Evolutionary conservation across 345 rosid genomes (phyloP).

Genomic region (Brassica rapa): DNA sequence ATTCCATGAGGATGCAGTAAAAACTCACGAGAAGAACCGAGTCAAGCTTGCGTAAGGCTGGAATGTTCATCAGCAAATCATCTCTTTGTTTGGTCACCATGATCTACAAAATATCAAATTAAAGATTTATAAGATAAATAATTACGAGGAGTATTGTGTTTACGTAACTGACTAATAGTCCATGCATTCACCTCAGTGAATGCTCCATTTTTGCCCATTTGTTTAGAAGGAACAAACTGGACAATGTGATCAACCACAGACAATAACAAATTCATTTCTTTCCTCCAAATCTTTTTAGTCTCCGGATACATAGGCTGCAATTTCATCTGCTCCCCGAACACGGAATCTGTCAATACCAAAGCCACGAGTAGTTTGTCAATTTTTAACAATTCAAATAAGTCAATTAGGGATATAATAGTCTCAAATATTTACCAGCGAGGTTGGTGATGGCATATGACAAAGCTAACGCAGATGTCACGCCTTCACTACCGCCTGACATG

Average conservation of each 20-base stretch:
- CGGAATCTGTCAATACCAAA: slow-evolving; percentile 41
- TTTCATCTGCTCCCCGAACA: slow-evolving; percentile 49
- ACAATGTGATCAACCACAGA: slow-evolving; percentile 71
- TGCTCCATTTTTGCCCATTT: slow-evolving; percentile 52
- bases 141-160: neutral
- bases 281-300: slow-evolving; percentile 59
- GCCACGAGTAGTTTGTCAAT: slow-evolving; percentile 1
- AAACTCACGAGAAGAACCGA: slow-evolving; percentile 71
- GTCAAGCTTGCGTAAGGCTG: slow-evolving; percentile 86
- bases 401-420: slow-evolving; percentile 9
- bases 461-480: slow-evolving; percentile 77
- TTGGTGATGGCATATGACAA: slow-evolving; percentile 56
- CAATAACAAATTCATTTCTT: slow-evolving; percentile 66
- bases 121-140: neutral
- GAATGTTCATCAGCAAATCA: slow-evolving; percentile 76
- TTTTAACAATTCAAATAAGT: slow-evolving; percentile 14
- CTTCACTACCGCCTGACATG: slow-evolving; percentile 74
- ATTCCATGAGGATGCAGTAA: neutral
- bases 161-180: neutral
- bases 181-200: slow-evolving; percentile 63
- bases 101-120: slow-evolving; percentile 45
- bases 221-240: slow-evolving; percentile 68
- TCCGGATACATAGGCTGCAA: slow-evolving; percentile 66
- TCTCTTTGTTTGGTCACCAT: slow-evolving; percentile 85
- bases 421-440: slow-evolving; percentile 42